These are phyloP conservation scores for Entelexis sorbosivorans DNA, from an alignment of 1,139 yeast species.

Conservation along the genomic window DNA sequence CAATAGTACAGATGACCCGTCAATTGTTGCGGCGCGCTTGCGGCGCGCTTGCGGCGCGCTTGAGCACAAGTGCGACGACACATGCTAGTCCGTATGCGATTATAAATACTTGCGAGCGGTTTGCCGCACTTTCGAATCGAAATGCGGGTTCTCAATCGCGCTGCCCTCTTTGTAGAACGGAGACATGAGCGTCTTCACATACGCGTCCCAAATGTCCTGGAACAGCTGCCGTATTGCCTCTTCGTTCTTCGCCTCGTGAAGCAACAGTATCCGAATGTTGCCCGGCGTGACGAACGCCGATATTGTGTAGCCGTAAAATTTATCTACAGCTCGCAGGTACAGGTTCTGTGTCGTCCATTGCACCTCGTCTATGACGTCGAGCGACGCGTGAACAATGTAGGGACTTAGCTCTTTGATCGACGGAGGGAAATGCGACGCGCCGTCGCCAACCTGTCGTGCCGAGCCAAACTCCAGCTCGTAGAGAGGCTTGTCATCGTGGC, in stretches of 20 bases:
- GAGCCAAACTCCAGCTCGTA: slow-evolving; percentile 84
- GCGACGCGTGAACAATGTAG: slow-evolving; percentile 73
- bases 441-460: slow-evolving; percentile 53
- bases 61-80: too few species aligned
- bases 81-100: too few species aligned
- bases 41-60: too few species aligned
- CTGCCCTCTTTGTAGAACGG: slow-evolving; percentile 77
- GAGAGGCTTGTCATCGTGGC: slow-evolving; percentile 74
- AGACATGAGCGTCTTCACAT: slow-evolving; percentile 71
- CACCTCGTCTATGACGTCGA: slow-evolving; percentile 78
- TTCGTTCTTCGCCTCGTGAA: slow-evolving; percentile 59
- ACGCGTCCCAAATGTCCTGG: slow-evolving; percentile 73
- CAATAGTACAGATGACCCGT: too few species aligned
- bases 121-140: slow-evolving; percentile 62
- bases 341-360: slow-evolving; percentile 66
- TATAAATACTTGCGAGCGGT: slow-evolving; percentile 68
- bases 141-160: slow-evolving; percentile 60
- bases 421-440: slow-evolving; percentile 44
- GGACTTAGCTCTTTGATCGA: slow-evolving; percentile 75
- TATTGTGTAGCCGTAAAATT: slow-evolving; percentile 68
- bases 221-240: slow-evolving; percentile 75
- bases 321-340: slow-evolving; percentile 69
- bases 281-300: slow-evolving; percentile 85
- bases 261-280: slow-evolving; percentile 66
- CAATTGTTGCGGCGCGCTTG: too few species aligned